Evolutionary conservation across 2,329 filamentous ascomycete species (phyloP).

Genomic region (Akanthomyces muscarius): DNA sequence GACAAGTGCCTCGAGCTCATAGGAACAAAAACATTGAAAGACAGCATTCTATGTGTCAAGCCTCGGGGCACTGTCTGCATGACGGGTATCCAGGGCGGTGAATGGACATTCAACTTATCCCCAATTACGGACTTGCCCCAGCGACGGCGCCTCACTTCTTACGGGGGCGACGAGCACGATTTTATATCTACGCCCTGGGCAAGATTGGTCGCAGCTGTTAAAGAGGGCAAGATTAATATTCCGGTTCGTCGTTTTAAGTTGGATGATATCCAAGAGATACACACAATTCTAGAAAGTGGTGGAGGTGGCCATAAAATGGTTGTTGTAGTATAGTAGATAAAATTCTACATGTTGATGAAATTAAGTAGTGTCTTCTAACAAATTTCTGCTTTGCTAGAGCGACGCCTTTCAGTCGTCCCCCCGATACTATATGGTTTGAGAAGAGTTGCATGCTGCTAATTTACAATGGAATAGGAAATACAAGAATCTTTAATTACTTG

Average conservation of each 20-base stretch:
- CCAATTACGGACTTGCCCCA: background rate
- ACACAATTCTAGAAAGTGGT: background rate
- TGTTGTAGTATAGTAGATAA: background rate
- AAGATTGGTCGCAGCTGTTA: background rate
- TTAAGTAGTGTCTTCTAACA: too few species aligned
- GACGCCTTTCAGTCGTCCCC: too few species aligned
- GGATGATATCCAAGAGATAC: background rate
- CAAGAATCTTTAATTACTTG: background rate
- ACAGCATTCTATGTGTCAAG: conserved; percentile 5
- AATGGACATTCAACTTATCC: conserved; percentile 1
- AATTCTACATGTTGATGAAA: too few species aligned
- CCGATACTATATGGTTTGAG: background rate
- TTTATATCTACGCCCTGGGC: background rate
- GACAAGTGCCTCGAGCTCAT: conserved; percentile 8
- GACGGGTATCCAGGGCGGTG: conserved; percentile 11
- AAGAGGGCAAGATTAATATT: background rate
- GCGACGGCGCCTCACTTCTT: background rate
- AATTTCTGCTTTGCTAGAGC: too few species aligned
- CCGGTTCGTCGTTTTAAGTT: background rate
- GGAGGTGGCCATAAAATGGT: background rate
- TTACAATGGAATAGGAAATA: background rate
- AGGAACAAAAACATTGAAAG: conserved; percentile 2
- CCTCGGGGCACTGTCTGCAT: conserved; percentile 8
- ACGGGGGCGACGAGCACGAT: conserved; percentile 6
- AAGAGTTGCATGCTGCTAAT: background rate